phyloP scores from a whole-genome alignment of 1,284 basidiomycete genomes.

The Amylostereum chailletii region DNA sequence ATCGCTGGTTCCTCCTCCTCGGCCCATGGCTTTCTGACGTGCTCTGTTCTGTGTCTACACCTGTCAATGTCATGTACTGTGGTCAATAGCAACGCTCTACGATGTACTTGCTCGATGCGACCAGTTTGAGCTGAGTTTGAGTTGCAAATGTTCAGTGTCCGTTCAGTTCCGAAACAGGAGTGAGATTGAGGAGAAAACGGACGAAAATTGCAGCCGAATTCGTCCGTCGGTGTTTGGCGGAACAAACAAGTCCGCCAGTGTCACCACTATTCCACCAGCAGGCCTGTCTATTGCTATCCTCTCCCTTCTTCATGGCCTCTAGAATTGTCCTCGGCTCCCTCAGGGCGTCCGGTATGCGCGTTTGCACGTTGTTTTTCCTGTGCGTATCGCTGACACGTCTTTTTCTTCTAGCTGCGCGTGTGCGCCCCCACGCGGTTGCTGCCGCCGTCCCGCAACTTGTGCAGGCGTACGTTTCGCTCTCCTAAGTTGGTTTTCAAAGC shows the following conservation, averaged over 20 bases:
- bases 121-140: too few relatives aligned
- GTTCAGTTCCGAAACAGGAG: too few relatives aligned
- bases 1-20: conserved; percentile 2
- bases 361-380: background rate
- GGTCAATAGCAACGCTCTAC: too few relatives aligned
- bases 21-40: background rate
- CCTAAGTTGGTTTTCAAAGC: background rate
- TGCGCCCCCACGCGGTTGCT: conserved; percentile 45
- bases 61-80: too few relatives aligned
- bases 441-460: conserved; percentile 42
- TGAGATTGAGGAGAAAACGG: too few relatives aligned
- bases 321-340: conserved; percentile 62
- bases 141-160: too few relatives aligned
- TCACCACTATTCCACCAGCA: too few relatives aligned
- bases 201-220: too few relatives aligned
- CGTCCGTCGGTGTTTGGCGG: too few relatives aligned
- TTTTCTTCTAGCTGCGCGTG: conserved; percentile 23
- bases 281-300: too few relatives aligned
- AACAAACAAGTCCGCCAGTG: too few relatives aligned
- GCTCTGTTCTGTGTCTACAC: background rate
- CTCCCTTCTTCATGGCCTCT: conserved; percentile 44
- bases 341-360: conserved; percentile 46
- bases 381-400: background rate
- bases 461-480: conserved; percentile 41
- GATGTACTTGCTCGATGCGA: too few relatives aligned